phyloP scores from a whole-genome alignment of 805 yeast species.

The Ogataea pilisensis region DNA sequence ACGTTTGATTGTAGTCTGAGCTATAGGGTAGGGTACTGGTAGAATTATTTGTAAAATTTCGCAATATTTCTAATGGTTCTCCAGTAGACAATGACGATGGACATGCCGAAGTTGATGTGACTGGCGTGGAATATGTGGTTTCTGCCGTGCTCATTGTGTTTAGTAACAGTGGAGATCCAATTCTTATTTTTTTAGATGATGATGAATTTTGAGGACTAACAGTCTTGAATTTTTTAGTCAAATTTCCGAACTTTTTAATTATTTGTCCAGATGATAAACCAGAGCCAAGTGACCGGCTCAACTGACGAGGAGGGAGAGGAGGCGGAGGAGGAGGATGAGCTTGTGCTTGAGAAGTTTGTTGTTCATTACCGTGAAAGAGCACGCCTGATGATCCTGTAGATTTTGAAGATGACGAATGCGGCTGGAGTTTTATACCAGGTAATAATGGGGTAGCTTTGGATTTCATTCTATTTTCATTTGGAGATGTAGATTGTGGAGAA shows the following conservation, averaged over 20 bases:
- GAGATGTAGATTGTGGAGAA: constrained; percentile 1
- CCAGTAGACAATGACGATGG: not conserved
- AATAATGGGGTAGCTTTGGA: not conserved
- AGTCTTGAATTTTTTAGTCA: constrained; percentile 20
- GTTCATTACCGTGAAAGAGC: no score
- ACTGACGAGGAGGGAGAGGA: constrained; percentile 6
- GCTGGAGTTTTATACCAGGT: constrained; percentile 1
- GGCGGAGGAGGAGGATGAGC: constrained; percentile 14
- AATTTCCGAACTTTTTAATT: constrained; percentile 17
- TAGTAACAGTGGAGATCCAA: not conserved
- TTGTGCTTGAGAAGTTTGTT: not conserved
- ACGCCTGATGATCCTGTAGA: no score
- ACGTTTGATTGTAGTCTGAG: not conserved
- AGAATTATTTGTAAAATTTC: not conserved
- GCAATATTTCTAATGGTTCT: not conserved
- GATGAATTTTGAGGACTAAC: constrained; percentile 11
- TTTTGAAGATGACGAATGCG: no score
- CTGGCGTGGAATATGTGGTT: not conserved
- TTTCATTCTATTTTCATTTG: constrained; percentile 1
- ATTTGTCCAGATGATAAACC: constrained; percentile 8
- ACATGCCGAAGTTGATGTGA: not conserved
- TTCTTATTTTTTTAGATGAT: not conserved
- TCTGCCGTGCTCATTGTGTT: not conserved
- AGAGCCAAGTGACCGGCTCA: not conserved
- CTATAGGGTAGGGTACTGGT: not conserved